Conservation (phyloP, 108 stramenopile genomes). For the Ochromonas danica region DNA sequence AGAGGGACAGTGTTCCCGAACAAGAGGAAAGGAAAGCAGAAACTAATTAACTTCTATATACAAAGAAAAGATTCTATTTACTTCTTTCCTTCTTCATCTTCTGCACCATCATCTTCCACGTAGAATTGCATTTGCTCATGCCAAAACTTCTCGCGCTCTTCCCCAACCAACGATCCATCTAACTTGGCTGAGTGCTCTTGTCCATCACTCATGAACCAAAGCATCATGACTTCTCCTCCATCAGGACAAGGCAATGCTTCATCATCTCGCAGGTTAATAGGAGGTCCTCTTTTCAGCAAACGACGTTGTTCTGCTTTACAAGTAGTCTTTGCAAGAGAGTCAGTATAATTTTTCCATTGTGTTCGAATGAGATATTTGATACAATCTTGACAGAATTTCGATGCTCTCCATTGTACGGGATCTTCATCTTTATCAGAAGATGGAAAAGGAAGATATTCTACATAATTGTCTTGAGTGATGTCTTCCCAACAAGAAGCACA, state of each 20-base stretch:
- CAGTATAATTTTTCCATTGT: background rate
- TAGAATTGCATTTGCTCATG: background rate
- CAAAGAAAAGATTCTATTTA: too few relatives aligned
- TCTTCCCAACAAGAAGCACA: background rate
- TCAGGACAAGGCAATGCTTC: background rate
- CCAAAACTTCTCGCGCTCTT: conserved; percentile 8
- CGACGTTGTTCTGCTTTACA: conserved; percentile 27
- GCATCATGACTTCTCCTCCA: background rate
- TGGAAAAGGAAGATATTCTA: background rate
- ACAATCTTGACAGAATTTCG: background rate
- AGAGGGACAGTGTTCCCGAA: too few relatives aligned
- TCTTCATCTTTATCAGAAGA: background rate
- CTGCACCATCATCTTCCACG: background rate
- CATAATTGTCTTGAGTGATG: background rate
- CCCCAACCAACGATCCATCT: background rate
- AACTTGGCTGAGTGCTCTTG: background rate
- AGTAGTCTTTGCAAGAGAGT: background rate
- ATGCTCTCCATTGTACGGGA: background rate
- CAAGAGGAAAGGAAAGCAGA: too few relatives aligned
- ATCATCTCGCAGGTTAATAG: conserved; percentile 13
- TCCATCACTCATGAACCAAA: conserved; percentile 6
- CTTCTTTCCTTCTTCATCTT: too few relatives aligned
- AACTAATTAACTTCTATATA: too few relatives aligned
- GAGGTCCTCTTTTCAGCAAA: background rate
- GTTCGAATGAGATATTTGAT: background rate